Evolutionary conservation across 2,329 filamentous ascomycete species (phyloP), one percentile per base, ranked within the genome.

Genomic region (Furcasterigmium furcatum): DNA sequence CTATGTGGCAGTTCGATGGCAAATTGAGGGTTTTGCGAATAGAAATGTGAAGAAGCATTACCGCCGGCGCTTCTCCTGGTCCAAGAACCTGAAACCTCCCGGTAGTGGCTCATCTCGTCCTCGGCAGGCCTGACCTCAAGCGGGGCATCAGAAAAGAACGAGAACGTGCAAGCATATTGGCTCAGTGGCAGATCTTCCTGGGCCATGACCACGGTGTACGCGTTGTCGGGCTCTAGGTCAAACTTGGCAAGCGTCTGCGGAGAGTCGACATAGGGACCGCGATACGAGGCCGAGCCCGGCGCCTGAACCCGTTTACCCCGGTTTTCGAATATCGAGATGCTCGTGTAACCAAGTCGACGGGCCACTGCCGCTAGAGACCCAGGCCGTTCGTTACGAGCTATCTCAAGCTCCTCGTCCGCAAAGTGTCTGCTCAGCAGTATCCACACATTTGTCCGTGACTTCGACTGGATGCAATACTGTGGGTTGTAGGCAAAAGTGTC

Each of bases 181-280:
- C 80, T 75, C 4, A 86, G 70, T 2, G 88, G 85, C 5, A 97
- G 76, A 30, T 86, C 84, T 57, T 95, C 85, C 56, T 95, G 87
- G 14, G 90, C 85, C 22, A 91, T 73, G 8, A 91, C 88, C 5
- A 88, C 70, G 1, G 76, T 79, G 53, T 78, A 79, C 4, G 59
- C 56, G 38, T 63, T 70, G n/a, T 61, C 62, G 4, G 71, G 67
- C 25, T 54, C 54, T 5, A 62, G 54, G 10, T 62, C 53, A 4
- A 95, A 77, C 47, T 87, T 84, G 38, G 95, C 81, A 8, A 99
- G 79, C 1, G 88, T 95, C 63, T 97, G 95, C 2, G 91, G 91
- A 3, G 91, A 95, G 65, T 96, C 92, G 27, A 97, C 90, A 51
- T 89, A 96, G n/a, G 89, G 88, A 1, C 87, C 87, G 29, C 86